These are phyloP conservation scores for Pseudozyma tsukubaensis DNA, from an alignment of 1,284 basidiomycete species.

Conservation along the genomic window DNA sequence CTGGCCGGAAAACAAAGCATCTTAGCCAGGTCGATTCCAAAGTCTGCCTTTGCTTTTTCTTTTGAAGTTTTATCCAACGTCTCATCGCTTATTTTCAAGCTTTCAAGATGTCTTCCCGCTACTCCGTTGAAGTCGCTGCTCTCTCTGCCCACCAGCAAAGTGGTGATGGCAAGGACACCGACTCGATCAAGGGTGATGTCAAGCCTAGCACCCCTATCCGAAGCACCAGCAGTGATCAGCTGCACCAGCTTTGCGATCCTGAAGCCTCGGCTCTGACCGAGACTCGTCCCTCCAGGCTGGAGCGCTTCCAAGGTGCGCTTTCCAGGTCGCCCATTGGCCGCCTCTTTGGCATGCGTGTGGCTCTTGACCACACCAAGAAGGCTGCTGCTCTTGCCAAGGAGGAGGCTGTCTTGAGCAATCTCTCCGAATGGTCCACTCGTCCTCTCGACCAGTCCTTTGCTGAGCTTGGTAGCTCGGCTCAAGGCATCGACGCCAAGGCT, in stretches of 20 bases:
- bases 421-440: conserved; percentile 4
- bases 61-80: neutral
- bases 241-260: neutral
- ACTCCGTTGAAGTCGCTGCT: conserved; percentile 3
- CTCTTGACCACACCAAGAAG: conserved; percentile 7
- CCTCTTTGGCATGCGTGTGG: conserved; percentile 1
- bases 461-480: conserved; percentile 2
- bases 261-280: conserved; percentile 4
- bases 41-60: conserved; percentile 6
- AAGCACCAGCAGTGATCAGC: neutral
- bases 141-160: conserved; percentile 1
- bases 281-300: neutral
- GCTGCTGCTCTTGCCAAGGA: conserved; percentile 13
- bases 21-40: conserved; percentile 14
- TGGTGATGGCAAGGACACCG: neutral
- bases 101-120: neutral
- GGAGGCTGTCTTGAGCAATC: conserved; percentile 2
- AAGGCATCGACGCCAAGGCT: conserved; percentile 2
- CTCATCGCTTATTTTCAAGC: neutral
- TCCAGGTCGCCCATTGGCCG: conserved; percentile 7
- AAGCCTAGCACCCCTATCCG: neutral
- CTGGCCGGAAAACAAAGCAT: conserved; percentile 7
- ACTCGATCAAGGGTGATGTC: conserved; percentile 3
- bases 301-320: conserved; percentile 1
- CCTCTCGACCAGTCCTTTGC: conserved; percentile 3